phyloP scores from a whole-genome alignment of 208 protist species.

The Leishmania mexicana region DNA sequence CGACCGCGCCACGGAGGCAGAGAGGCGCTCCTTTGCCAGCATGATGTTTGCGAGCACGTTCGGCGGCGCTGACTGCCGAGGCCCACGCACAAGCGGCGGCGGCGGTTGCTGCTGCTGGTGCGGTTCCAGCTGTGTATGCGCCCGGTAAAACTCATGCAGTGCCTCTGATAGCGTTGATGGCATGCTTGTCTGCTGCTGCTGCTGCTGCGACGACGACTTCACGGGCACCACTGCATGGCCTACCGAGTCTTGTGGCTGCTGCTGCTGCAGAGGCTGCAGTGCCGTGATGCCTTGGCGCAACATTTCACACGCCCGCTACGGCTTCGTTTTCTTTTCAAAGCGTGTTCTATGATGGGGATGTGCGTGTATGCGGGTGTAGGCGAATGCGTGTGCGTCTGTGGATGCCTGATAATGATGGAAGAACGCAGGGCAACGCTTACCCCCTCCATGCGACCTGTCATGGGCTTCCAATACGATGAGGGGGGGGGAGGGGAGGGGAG shows the following conservation, averaged over 20 bases:
- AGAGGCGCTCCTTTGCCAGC: neutral
- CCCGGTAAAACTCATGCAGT: neutral
- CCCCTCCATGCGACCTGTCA: neutral
- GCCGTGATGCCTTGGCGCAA: neutral
- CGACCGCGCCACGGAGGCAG: neutral
- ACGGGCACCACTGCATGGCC: neutral
- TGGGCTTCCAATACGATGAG: neutral
- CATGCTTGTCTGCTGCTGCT: neutral
- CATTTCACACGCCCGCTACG: neutral
- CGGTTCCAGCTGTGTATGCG: neutral
- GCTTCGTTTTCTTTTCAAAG: neutral
- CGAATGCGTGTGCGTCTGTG: constrained; percentile 5
- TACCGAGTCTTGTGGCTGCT: neutral
- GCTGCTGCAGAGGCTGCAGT: neutral
- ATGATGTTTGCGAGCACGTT: constrained; percentile 3
- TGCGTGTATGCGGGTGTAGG: neutral
- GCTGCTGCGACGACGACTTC: neutral
- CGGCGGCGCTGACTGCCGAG: neutral
- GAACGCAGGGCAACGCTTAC: neutral
- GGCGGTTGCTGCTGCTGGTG: neutral
- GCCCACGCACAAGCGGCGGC: neutral
- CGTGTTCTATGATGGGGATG: neutral
- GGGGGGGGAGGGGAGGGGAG: neutral
- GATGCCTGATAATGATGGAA: neutral
- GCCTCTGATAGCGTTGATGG: neutral